Conservation (phyloP, 441 rosid species). For the Capsella rubella region DNA sequence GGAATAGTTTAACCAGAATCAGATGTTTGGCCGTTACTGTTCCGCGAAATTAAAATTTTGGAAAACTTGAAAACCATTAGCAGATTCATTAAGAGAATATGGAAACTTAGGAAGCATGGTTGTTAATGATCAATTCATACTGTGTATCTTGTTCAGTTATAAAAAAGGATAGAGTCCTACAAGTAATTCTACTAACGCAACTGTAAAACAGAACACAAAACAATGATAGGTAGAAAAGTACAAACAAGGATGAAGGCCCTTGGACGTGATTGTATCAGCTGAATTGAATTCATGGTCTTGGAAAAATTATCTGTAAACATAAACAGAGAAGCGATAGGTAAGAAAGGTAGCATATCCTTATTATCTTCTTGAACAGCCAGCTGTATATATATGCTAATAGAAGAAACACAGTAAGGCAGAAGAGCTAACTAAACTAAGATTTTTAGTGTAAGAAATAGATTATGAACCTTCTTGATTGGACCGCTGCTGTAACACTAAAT, state of each 20-base stretch:
- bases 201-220: constrained; percentile 23
- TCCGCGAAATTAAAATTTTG: not conserved
- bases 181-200: constrained; percentile 3
- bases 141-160: constrained; percentile 16
- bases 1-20: constrained; percentile 25
- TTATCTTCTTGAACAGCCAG: constrained; percentile 1
- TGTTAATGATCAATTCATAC: constrained; percentile 9
- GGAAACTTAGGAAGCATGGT: constrained; percentile 6
- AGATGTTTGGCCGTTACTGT: constrained; percentile 6
- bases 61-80: not conserved
- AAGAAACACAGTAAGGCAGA: not conserved
- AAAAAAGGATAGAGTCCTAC: constrained; percentile 2
- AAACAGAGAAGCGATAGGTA: constrained; percentile 18
- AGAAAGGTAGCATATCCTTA: not conserved
- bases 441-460: too few relatives aligned
- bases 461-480: constrained; percentile 55
- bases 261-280: constrained; percentile 56
- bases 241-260: constrained; percentile 95
- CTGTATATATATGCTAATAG: not conserved
- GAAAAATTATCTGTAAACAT: constrained; percentile 56
- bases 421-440: not conserved
- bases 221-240: constrained; percentile 66
- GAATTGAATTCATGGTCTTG: constrained; percentile 52
- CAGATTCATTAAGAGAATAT: constrained; percentile 9
- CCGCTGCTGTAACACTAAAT: constrained; percentile 69